Conservation (phyloP, 2,329 filamentous ascomycete species). For the Epichloe scottii region DNA sequence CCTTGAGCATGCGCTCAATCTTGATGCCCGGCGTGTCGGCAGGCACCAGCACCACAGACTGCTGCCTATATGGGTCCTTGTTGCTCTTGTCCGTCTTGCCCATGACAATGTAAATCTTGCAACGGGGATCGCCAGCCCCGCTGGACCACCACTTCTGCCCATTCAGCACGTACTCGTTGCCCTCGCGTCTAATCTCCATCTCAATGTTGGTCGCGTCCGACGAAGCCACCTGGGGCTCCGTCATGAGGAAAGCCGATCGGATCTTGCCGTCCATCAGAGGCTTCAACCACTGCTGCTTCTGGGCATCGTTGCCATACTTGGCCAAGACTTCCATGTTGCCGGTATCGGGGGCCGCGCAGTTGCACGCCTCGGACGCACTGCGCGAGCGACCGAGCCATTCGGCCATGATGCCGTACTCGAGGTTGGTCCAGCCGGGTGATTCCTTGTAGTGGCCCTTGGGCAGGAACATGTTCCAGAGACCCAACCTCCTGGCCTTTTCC, state of each 20-base stretch:
- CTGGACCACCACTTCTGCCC: slow-evolving; percentile 99
- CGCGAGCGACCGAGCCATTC: slow-evolving; percentile 84
- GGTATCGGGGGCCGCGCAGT: slow-evolving; percentile 83
- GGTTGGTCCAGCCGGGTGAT: slow-evolving; percentile 84
- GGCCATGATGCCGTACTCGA: slow-evolving; percentile 97
- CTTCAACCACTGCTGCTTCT: slow-evolving; percentile 74
- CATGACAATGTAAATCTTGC: slow-evolving; percentile 92
- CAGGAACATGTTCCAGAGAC: slow-evolving; percentile 97
- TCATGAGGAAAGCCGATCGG: slow-evolving; percentile 86
- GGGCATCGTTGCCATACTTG: slow-evolving; percentile 75
- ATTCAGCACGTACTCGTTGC: slow-evolving; percentile 82
- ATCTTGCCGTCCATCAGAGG: slow-evolving; percentile 77
- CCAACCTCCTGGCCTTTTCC: slow-evolving; percentile 65
- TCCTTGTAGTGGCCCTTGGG: slow-evolving; percentile 92
- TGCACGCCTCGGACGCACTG: slow-evolving; percentile 73
- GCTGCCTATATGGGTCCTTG: slow-evolving; percentile 70
- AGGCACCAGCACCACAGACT: slow-evolving; percentile 86
- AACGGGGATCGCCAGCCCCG: slow-evolving; percentile 84
- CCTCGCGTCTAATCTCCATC: slow-evolving; percentile 69
- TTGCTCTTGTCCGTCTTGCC: slow-evolving; percentile 75
- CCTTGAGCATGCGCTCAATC: slow-evolving; percentile 85
- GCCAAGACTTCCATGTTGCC: slow-evolving; percentile 94
- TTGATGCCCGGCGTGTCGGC: slow-evolving; percentile 71
- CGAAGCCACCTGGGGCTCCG: slow-evolving; percentile 76
- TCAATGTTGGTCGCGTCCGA: slow-evolving; percentile 90